These are phyloP conservation scores for Aspergillus fischeri DNA, from an alignment of 2,329 filamentous ascomycete species.

Conservation along the genomic window DNA sequence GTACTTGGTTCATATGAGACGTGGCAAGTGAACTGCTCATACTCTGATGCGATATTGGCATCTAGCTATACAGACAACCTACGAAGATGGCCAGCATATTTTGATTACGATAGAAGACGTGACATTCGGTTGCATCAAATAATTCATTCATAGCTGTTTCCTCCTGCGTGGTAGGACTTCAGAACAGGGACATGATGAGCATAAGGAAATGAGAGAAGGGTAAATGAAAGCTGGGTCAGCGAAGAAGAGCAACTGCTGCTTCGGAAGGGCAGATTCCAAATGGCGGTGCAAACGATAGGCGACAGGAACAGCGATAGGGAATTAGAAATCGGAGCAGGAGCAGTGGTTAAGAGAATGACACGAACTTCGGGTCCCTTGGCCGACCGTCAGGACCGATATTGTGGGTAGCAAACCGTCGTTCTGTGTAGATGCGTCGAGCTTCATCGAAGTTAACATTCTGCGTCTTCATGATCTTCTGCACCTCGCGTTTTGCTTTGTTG, in stretches of 20 bases:
- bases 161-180: neutral
- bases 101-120: neutral
- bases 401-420: slow-evolving; percentile 79
- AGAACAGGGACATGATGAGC: neutral
- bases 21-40: neutral
- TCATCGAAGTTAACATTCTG: slow-evolving; percentile 82
- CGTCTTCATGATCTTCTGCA: slow-evolving; percentile 87
- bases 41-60: neutral
- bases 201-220: neutral
- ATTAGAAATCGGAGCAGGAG: slow-evolving; percentile 1
- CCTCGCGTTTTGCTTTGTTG: slow-evolving; percentile 71
- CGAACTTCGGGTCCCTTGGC: slow-evolving; percentile 90
- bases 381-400: slow-evolving; percentile 84
- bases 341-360: slow-evolving; percentile 71
- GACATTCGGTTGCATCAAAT: neutral
- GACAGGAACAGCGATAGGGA: slow-evolving; percentile 1
- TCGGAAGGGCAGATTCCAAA: neutral
- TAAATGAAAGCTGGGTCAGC: neutral
- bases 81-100: neutral
- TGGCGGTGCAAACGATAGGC: neutral
- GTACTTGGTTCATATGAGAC: neutral
- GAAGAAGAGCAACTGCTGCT: neutral
- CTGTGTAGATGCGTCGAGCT: slow-evolving; percentile 78
- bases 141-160: neutral
- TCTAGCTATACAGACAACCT: neutral